phyloP scores from a whole-genome alignment of 495 filamentous ascomycete genomes.

The Acidiella bohemica region DNA sequence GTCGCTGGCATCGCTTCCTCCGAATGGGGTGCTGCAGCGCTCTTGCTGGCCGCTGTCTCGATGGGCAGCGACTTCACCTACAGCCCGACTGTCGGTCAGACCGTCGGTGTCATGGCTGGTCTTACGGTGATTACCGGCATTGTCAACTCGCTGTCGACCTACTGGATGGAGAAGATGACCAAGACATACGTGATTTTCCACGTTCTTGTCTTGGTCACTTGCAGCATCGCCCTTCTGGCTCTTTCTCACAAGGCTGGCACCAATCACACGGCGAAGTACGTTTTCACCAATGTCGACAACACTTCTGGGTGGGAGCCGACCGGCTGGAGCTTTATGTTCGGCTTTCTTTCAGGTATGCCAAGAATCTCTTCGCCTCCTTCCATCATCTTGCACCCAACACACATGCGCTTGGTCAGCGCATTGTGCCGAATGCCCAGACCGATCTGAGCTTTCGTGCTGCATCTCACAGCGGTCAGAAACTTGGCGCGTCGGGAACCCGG shows the following conservation, averaged over 20 bases:
- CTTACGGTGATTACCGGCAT: conserved; percentile 41
- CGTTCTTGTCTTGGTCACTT: conserved; percentile 40
- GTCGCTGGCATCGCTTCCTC: conserved; percentile 47
- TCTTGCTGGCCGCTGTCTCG: conserved; percentile 49
- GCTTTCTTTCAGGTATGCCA: conserved; percentile 49
- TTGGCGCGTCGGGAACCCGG: too few relatives aligned
- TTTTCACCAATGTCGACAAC: conserved; percentile 44
- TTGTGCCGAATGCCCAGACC: too few relatives aligned
- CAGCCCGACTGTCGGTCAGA: conserved; percentile 37
- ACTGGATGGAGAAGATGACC: conserved; percentile 52
- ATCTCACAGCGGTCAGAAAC: too few relatives aligned
- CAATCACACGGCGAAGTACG: conserved; percentile 30
- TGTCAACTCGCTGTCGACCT: conserved; percentile 47
- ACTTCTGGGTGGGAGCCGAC: conserved; percentile 44
- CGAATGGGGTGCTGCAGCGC: conserved; percentile 48
- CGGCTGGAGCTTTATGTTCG: conserved; percentile 49
- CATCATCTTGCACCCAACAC: too few relatives aligned
- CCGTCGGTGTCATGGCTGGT: conserved; percentile 48
- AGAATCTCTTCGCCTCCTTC: too few relatives aligned
- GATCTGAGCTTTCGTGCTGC: too few relatives aligned
- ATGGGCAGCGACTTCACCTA: conserved; percentile 46
- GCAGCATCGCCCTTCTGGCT: conserved; percentile 43
- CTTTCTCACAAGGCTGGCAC: conserved; percentile 21
- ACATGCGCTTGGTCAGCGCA: too few relatives aligned
- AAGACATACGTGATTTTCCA: conserved; percentile 54